phyloP scores from a whole-genome alignment of 805 yeast species.

The Debaryomyces prosopidis region DNA sequence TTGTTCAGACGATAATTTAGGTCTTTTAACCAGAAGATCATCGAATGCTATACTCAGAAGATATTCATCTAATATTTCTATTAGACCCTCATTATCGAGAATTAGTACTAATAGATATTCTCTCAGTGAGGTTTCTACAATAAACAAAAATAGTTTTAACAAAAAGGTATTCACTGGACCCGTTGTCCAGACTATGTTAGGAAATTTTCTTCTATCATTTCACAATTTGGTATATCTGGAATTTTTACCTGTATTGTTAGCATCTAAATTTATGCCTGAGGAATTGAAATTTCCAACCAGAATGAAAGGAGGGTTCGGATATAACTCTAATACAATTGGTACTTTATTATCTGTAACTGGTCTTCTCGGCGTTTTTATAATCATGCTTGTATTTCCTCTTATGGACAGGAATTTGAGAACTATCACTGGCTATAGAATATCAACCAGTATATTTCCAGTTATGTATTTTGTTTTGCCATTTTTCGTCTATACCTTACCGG shows the following conservation, averaged over 20 bases:
- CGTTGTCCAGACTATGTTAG: constrained; percentile 29
- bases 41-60: constrained; percentile 22
- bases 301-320: constrained; percentile 55
- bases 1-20: constrained; percentile 4
- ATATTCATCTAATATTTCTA: constrained; percentile 11
- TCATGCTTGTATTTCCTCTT: constrained; percentile 51
- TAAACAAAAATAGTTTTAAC: constrained; percentile 11
- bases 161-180: constrained; percentile 27
- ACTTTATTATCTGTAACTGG: constrained; percentile 52
- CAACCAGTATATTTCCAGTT: constrained; percentile 44
- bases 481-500: constrained; percentile 42
- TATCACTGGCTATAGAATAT: constrained; percentile 41
- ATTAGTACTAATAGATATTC: constrained; percentile 1
- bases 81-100: constrained; percentile 8
- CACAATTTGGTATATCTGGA: constrained; percentile 52
- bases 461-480: constrained; percentile 49
- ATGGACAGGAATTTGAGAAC: constrained; percentile 50
- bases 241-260: constrained; percentile 56
- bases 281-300: constrained; percentile 47
- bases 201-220: constrained; percentile 46
- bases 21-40: constrained; percentile 16
- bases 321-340: constrained; percentile 48
- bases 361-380: constrained; percentile 50
- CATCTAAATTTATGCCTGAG: constrained; percentile 26
- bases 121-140: constrained; percentile 3